These are phyloP conservation scores for Amaranthus tricolor DNA, from an alignment of 179 eudicot species.

Conservation along the genomic window DNA sequence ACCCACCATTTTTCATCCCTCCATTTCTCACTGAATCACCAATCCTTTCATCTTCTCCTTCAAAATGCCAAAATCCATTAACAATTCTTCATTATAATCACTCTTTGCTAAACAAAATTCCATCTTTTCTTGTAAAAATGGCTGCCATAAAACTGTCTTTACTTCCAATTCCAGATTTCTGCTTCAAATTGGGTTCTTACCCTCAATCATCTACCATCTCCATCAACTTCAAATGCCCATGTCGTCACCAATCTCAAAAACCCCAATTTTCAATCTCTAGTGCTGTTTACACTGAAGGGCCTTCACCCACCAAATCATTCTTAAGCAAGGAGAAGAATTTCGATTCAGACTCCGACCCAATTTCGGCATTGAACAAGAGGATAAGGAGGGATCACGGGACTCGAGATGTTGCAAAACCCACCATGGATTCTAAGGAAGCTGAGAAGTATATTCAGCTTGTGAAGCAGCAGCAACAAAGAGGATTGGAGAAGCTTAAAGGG, in stretches of 20 bases:
- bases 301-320: constrained; percentile 24
- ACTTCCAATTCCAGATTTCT: constrained; percentile 30
- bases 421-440: constrained; percentile 64
- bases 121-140: constrained; percentile 12
- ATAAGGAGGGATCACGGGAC: constrained; percentile 57
- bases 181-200: constrained; percentile 18
- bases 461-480: constrained; percentile 83
- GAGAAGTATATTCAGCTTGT: constrained; percentile 74
- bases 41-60: background rate
- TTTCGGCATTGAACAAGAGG: constrained; percentile 56
- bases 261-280: constrained; percentile 21
- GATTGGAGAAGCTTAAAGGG: constrained; percentile 66
- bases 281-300: constrained; percentile 37
- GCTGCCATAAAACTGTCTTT: constrained; percentile 20
- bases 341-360: constrained; percentile 47
- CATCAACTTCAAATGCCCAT: constrained; percentile 24
- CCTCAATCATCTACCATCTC: constrained; percentile 20
- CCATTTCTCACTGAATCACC: background rate
- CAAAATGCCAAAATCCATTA: background rate
- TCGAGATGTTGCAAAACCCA: constrained; percentile 41
- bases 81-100: background rate
- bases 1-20: background rate
- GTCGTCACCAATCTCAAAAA: constrained; percentile 20
- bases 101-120: background rate
- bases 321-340: constrained; percentile 14